Percentiles rank a stretch among this genome's conserved stretches.
These are phyloP conservation scores for Juglanconis juglandina DNA, from an alignment of 2,329 filamentous ascomycete species.

Conservation along the genomic window DNA sequence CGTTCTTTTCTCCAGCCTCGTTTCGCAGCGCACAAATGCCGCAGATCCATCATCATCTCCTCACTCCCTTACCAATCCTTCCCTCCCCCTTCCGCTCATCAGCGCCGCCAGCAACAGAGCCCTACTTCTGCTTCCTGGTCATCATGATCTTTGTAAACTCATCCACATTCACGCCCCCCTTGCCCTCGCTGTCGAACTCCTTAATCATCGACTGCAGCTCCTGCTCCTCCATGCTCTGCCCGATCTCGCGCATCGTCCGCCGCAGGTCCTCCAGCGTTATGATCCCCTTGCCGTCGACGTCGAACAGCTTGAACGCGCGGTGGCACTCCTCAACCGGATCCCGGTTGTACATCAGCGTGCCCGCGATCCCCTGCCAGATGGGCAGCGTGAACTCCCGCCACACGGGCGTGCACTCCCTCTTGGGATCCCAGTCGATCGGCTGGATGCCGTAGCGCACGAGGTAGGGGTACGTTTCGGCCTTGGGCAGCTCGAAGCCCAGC, in stretches of 20 bases:
- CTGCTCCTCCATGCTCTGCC: constrained; percentile 88
- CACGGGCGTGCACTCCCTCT: constrained; percentile 55
- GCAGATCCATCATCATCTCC: not conserved
- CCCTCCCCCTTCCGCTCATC: constrained; percentile 4
- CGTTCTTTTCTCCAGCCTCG: not conserved
- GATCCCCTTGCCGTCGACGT: constrained; percentile 84
- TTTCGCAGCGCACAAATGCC: not conserved
- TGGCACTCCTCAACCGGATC: constrained; percentile 90
- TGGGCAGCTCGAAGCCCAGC: constrained; percentile 87
- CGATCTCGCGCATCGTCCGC: constrained; percentile 83
- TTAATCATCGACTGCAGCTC: constrained; percentile 96
- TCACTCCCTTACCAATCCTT: not conserved
- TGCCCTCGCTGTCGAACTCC: constrained; percentile 92
- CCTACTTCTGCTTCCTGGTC: constrained; percentile 28
- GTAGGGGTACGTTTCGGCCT: constrained; percentile 76
- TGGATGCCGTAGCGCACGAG: constrained; percentile 78
- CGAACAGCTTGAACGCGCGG: constrained; percentile 89
- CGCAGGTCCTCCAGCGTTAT: constrained; percentile 87
- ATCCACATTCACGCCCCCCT: constrained; percentile 70
- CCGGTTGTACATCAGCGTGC: constrained; percentile 73
- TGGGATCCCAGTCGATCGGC: constrained; percentile 55
- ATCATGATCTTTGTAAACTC: constrained; percentile 66
- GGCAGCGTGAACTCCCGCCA: constrained; percentile 71
- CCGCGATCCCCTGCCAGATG: constrained; percentile 72
- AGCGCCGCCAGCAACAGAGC: not conserved